Conservation (phyloP, 1,284 basidiomycete species). For the Mycena sp. region DNA sequence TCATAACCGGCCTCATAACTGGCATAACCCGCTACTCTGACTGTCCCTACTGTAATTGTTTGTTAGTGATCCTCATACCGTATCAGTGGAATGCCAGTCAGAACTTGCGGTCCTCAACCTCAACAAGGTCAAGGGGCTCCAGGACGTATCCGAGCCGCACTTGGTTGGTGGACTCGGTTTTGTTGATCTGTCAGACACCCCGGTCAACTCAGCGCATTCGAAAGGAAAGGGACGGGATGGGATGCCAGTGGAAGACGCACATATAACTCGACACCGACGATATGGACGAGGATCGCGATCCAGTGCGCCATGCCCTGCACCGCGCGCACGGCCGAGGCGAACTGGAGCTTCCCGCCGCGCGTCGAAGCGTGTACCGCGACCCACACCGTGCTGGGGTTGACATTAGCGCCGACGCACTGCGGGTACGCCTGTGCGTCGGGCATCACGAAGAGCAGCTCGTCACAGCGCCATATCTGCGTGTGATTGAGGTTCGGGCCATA, state of each 20-base stretch:
- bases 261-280: constrained; percentile 1
- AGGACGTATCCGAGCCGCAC: constrained; percentile 1
- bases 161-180: not conserved
- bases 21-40: too few species aligned
- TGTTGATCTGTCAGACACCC: not conserved
- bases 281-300: not conserved
- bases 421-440: constrained; percentile 28
- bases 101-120: too few species aligned
- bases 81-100: too few species aligned
- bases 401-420: constrained; percentile 29
- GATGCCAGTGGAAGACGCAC: not conserved
- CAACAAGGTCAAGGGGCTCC: not conserved
- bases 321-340: not conserved
- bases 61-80: too few species aligned
- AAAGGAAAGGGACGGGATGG: too few species aligned
- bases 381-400: constrained; percentile 11
- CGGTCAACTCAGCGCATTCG: not conserved
- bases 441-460: constrained; percentile 36
- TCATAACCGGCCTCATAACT: too few species aligned
- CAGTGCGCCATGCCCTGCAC: not conserved
- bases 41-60: too few species aligned
- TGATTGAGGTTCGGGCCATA: not conserved
- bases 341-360: not conserved
- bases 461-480: constrained; percentile 39
- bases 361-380: not conserved